Evolutionary conservation across 257 asterid species (phyloP).

Genomic region (Forsythia suspensa): DNA sequence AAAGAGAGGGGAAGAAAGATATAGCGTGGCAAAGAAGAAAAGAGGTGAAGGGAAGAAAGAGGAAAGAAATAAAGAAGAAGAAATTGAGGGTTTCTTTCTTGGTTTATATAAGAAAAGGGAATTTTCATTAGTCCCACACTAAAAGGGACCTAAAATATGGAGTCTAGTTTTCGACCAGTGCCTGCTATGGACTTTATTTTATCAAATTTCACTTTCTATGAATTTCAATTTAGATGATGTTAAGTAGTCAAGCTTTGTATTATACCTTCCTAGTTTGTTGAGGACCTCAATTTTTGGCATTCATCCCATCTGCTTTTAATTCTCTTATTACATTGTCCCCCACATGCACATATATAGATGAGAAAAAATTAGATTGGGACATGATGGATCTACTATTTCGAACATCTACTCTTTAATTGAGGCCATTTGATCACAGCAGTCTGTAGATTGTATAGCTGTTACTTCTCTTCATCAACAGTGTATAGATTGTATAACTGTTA

Average conservation of each 20-base stretch:
- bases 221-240: slow-evolving; percentile 11
- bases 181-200: not conserved
- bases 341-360: not conserved
- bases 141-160: not conserved
- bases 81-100: not conserved
- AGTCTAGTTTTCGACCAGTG: not conserved
- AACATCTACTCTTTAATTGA: not conserved
- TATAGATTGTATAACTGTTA: not conserved
- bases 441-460: not conserved
- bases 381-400: not conserved
- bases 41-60: not conserved
- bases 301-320: not conserved
- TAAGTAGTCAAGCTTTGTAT: not conserved
- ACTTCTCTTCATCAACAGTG: not conserved
- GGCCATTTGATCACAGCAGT: not conserved
- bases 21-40: not conserved
- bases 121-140: not conserved
- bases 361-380: not conserved
- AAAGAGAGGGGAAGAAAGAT: not conserved
- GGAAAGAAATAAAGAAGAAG: not conserved
- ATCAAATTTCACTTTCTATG: not conserved
- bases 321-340: not conserved
- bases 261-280: not conserved
- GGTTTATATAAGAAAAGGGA: not conserved
- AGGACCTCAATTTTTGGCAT: not conserved